These are phyloP conservation scores for Backusella tarrabulga DNA, from an alignment of 192 early-diverging fungal species.

Conservation along the genomic window DNA sequence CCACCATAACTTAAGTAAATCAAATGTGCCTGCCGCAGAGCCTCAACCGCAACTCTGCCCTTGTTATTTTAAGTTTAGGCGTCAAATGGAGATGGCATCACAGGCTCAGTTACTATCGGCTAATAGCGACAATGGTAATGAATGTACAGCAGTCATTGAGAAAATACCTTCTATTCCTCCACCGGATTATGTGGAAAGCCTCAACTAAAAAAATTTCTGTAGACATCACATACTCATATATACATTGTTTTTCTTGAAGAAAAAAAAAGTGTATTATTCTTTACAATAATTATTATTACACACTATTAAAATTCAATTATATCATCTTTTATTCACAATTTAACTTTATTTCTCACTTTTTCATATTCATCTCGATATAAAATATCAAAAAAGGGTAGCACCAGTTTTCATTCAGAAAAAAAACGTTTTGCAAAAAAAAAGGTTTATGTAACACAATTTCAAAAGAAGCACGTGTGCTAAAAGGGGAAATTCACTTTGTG, in stretches of 20 bases:
- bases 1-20: background rate
- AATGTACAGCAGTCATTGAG: slow-evolving; percentile 6
- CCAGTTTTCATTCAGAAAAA: background rate
- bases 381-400: background rate
- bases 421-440: background rate
- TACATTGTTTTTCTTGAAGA: background rate
- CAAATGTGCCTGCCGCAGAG: background rate
- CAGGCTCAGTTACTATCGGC: slow-evolving; percentile 3
- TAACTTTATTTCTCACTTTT: background rate
- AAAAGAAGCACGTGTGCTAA: slow-evolving; percentile 7
- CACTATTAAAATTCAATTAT: background rate
- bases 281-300: background rate
- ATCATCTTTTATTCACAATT: background rate
- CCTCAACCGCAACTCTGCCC: slow-evolving; percentile 7
- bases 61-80: slow-evolving; percentile 23
- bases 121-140: background rate
- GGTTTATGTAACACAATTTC: background rate
- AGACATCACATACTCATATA: background rate
- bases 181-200: slow-evolving; percentile 23
- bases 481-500: slow-evolving; percentile 1
- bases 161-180: slow-evolving; percentile 28
- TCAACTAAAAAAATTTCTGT: background rate
- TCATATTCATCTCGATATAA: background rate
- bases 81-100: slow-evolving; percentile 24
- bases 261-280: too few species aligned